Percentiles rank a stretch among this genome's conserved stretches.
Evolutionary conservation across 2,329 filamentous ascomycete genomes (phyloP).

Genomic region (Monilinia aucupariae): DNA sequence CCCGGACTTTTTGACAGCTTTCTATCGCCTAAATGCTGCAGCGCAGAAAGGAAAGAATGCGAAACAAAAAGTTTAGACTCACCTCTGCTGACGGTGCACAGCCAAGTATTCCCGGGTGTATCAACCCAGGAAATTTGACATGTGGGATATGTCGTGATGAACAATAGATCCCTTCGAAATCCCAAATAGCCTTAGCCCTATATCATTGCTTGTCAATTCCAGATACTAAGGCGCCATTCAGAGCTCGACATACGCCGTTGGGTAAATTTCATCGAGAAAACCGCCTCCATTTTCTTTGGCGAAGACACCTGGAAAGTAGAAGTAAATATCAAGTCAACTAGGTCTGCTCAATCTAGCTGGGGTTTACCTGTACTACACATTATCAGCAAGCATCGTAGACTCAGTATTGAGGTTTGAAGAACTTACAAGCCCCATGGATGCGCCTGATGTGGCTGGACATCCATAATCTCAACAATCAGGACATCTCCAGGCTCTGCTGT

Average conservation of each 20-base stretch:
- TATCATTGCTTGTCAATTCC: slow-evolving; percentile 32
- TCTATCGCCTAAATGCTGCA: neutral
- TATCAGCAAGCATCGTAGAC: neutral
- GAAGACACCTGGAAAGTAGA: slow-evolving; percentile 45
- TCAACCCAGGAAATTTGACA: slow-evolving; percentile 81
- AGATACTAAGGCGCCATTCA: neutral
- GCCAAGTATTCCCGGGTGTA: slow-evolving; percentile 81
- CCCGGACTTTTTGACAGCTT: neutral
- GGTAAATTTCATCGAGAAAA: slow-evolving; percentile 83
- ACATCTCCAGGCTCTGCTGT: slow-evolving; percentile 80
- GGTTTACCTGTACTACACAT: slow-evolving; percentile 8
- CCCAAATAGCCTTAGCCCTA: slow-evolving; percentile 66
- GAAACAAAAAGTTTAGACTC: slow-evolving; percentile 8
- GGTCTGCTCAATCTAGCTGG: neutral
- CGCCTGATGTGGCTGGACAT: slow-evolving; percentile 82
- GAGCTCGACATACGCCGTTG: slow-evolving; percentile 58
- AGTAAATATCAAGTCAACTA: neutral
- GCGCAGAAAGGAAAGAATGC: neutral
- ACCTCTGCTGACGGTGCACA: slow-evolving; percentile 67
- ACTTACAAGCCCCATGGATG: slow-evolving; percentile 89
- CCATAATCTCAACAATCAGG: slow-evolving; percentile 76
- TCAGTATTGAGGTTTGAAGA: slow-evolving; percentile 36
- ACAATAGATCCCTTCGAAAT: slow-evolving; percentile 74
- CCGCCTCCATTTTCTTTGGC: slow-evolving; percentile 77
- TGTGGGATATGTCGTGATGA: slow-evolving; percentile 80